phyloP scores from a whole-genome alignment of 2,329 filamentous ascomycete genomes.

The Mycocentrospora acerina region DNA sequence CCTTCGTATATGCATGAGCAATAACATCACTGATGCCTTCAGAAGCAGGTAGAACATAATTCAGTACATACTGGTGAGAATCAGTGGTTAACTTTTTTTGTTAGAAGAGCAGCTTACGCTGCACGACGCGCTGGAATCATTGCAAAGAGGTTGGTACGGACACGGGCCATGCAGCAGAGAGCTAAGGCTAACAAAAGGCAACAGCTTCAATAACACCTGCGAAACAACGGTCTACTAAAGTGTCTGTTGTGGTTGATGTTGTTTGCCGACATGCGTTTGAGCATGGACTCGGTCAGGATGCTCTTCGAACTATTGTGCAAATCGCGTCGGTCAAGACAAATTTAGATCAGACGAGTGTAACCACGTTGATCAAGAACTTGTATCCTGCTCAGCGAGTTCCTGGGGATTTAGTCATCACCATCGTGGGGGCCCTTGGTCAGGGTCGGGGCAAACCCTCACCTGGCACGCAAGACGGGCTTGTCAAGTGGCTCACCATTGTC shows the following conservation, averaged over 20 bases:
- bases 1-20: constrained; percentile 25
- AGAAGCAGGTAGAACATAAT: constrained; percentile 23
- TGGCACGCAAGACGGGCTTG: constrained; percentile 67
- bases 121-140: constrained; percentile 38
- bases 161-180: constrained; percentile 13
- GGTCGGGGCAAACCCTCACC: constrained; percentile 74
- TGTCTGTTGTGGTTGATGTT: constrained; percentile 65
- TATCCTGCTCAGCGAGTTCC: constrained; percentile 71
- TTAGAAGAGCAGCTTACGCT: constrained; percentile 32
- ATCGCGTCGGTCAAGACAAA: constrained; percentile 66
- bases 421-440: constrained; percentile 75
- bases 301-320: constrained; percentile 65
- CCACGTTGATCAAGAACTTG: constrained; percentile 68
- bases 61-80: too few species aligned
- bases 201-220: constrained; percentile 52
- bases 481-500: constrained; percentile 78
- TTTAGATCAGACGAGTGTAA: constrained; percentile 74
- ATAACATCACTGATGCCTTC: constrained; percentile 34
- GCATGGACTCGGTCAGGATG: constrained; percentile 63
- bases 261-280: constrained; percentile 66
- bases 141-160: constrained; percentile 36
- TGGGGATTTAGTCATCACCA: constrained; percentile 60
- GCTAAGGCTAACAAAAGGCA: constrained; percentile 23
- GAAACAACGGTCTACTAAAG: constrained; percentile 64
- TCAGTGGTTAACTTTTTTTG: too few species aligned